Percentiles rank a stretch among this genome's conserved stretches.
phyloP scores from a whole-genome alignment of 2,329 filamentous ascomycete species.

The Colletotrichum trifolii region DNA sequence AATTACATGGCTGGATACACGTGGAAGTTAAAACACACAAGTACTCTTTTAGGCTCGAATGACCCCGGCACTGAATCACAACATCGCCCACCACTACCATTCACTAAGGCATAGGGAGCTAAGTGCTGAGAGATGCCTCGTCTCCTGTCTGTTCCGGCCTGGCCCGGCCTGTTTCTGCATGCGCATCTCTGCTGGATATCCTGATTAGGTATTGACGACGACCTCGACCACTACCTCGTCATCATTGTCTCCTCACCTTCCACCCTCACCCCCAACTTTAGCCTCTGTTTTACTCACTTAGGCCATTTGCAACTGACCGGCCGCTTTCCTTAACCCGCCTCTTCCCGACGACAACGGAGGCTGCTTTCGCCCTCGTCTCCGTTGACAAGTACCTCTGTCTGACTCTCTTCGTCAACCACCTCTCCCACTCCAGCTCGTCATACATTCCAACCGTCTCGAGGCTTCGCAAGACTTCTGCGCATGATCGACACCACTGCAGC shows the following conservation, averaged over 20 bases:
- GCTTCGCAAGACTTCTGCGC: conserved; percentile 30
- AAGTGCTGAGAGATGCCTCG: no score
- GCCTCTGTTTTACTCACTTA: conserved; percentile 1
- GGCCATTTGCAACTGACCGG: no score
- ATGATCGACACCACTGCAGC: conserved; percentile 21
- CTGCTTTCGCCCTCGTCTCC: conserved; percentile 14
- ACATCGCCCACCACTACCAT: background rate
- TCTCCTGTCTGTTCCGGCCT: background rate
- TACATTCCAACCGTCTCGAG: background rate
- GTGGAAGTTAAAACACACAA: no score
- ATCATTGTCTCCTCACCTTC: conserved; percentile 1
- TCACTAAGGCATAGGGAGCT: background rate
- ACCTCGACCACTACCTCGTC: conserved; percentile 21
- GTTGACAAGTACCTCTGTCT: background rate
- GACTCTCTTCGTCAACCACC: background rate
- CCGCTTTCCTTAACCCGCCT: conserved; percentile 1
- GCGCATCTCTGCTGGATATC: conserved; percentile 11
- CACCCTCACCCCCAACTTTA: conserved; percentile 3
- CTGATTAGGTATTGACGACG: background rate
- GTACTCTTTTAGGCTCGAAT: no score
- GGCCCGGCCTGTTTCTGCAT: conserved; percentile 5
- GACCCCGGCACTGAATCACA: background rate
- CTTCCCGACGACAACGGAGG: conserved; percentile 7
- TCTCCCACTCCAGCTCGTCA: no score
- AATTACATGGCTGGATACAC: no score